phyloP scores from a whole-genome alignment of 768 basidiomycete species.

The Suillus lakei region DNA sequence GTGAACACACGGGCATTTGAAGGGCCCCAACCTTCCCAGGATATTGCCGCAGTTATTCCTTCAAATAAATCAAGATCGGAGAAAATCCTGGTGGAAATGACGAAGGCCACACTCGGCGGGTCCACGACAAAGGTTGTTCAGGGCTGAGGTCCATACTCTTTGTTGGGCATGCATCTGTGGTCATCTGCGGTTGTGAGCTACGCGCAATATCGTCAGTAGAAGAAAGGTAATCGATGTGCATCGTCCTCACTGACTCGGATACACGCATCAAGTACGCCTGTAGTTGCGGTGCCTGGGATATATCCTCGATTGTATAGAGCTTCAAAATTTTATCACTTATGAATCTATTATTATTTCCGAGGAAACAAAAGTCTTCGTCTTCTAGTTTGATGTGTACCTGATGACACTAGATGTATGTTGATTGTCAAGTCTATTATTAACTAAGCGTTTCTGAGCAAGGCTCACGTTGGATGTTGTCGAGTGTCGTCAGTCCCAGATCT shows the following conservation, averaged over 20 bases:
- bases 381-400: not conserved
- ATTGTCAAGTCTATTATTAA: not conserved
- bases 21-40: slow-evolving; percentile 8
- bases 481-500: slow-evolving; percentile 4
- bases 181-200: not conserved
- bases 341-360: slow-evolving; percentile 2
- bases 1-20: not conserved
- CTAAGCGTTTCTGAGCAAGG: not conserved
- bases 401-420: not conserved
- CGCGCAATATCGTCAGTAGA: not conserved
- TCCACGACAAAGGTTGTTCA: not conserved
- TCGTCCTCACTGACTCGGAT: not conserved
- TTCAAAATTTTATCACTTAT: not conserved
- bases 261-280: not conserved
- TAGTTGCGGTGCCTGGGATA: not conserved
- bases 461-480: slow-evolving; percentile 2
- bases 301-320: not conserved
- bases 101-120: not conserved
- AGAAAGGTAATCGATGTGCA: not conserved
- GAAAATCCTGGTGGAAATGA: not conserved
- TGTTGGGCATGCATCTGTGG: not conserved
- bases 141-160: not conserved
- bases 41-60: not conserved
- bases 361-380: not conserved
- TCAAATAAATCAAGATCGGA: not conserved